Percentiles rank a stretch among this genome's conserved stretches.
These are phyloP conservation scores for Domatiomyces catenatus DNA, from an alignment of 2,329 filamentous ascomycete species.

Conservation along the genomic window DNA sequence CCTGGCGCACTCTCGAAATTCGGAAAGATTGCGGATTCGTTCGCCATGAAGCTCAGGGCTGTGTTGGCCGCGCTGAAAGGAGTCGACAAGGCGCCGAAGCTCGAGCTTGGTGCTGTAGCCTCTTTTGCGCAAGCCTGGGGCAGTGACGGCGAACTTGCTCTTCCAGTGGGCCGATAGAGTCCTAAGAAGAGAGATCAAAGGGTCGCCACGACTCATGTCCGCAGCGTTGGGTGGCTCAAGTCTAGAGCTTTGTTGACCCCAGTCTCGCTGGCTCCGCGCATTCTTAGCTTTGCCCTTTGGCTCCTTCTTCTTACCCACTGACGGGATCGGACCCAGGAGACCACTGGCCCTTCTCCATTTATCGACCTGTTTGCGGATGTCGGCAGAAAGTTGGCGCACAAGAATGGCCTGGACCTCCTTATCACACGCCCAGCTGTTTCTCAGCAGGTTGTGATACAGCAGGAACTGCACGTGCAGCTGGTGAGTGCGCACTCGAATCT, in stretches of 20 bases:
- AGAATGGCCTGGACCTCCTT: constrained; percentile 58
- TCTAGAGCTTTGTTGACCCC: constrained; percentile 53
- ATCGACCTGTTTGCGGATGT: constrained; percentile 56
- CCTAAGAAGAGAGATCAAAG: constrained; percentile 60
- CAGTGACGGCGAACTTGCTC: constrained; percentile 60
- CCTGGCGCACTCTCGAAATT: constrained; percentile 54
- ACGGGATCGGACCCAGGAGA: constrained; percentile 33
- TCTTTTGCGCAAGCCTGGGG: constrained; percentile 70
- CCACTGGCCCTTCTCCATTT: constrained; percentile 58
- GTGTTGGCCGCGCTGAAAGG: constrained; percentile 47
- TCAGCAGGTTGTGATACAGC: constrained; percentile 75
- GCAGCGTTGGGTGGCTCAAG: constrained; percentile 50
- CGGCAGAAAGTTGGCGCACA: constrained; percentile 54
- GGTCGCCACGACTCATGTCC: constrained; percentile 71
- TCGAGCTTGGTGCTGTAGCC: constrained; percentile 71
- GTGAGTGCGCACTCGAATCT: constrained; percentile 64
- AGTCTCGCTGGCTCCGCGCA: constrained; percentile 43
- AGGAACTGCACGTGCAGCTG: constrained; percentile 77
- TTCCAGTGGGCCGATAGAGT: constrained; percentile 76
- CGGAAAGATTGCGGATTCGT: constrained; percentile 47
- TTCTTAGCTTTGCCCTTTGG: constrained; percentile 24
- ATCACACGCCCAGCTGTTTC: constrained; percentile 75
- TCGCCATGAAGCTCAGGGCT: constrained; percentile 60
- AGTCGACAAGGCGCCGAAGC: constrained; percentile 57
- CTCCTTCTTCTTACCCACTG: constrained; percentile 26